Percentiles rank a stretch among this genome's conserved stretches.
Evolutionary conservation across 1,284 basidiomycete genomes (phyloP).

Genomic region (Boletus sp.): DNA sequence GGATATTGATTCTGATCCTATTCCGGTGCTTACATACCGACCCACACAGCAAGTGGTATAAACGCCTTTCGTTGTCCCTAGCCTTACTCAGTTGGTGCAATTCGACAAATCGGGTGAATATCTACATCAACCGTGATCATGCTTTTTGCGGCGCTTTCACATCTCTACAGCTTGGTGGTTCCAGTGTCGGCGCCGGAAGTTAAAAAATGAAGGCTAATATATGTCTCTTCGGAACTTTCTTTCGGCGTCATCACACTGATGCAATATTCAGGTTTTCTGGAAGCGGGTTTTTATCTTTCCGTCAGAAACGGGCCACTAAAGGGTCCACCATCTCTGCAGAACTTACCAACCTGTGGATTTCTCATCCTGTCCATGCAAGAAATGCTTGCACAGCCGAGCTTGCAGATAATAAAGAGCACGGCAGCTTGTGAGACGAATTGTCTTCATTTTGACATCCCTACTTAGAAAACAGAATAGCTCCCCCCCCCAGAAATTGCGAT

Average conservation of each 20-base stretch:
- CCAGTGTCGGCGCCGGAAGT: slow-evolving; percentile 17
- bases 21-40: background rate
- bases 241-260: background rate
- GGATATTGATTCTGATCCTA: background rate
- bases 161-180: slow-evolving; percentile 28
- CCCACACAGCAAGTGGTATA: slow-evolving; percentile 1
- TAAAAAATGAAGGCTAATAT: slow-evolving; percentile 5
- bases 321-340: slow-evolving; percentile 4
- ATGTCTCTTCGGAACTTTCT: background rate
- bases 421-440: background rate
- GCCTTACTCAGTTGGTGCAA: background rate
- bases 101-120: background rate
- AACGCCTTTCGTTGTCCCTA: background rate
- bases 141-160: background rate
- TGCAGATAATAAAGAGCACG: slow-evolving; percentile 19
- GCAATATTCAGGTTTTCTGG: background rate
- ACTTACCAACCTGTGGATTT: slow-evolving; percentile 26
- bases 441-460: background rate
- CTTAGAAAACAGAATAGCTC: background rate
- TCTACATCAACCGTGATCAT: background rate
- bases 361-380: slow-evolving; percentile 6
- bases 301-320: slow-evolving; percentile 4
- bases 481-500: slow-evolving; percentile 1
- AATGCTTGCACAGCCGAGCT: slow-evolving; percentile 10
- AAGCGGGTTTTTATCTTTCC: background rate